These are phyloP conservation scores for Puccinia coronata DNA, from an alignment of 1,284 basidiomycete species.

Conservation along the genomic window DNA sequence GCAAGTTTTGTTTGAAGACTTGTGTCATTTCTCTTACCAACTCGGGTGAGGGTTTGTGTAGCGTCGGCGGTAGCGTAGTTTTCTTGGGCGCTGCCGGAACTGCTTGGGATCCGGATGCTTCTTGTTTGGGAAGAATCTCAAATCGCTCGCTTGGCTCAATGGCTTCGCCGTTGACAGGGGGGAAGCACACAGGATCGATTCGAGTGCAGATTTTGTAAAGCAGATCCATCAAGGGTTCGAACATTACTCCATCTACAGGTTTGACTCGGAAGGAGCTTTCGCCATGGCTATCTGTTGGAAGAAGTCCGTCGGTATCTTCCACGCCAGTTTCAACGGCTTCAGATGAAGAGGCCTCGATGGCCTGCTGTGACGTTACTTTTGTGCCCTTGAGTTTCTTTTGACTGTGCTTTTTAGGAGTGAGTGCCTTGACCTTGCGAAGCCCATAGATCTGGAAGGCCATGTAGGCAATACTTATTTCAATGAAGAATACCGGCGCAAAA, in stretches of 20 bases:
- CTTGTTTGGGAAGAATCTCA: background rate
- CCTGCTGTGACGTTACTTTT: background rate
- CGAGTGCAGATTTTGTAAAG: constrained; percentile 44
- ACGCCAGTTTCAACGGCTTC: background rate
- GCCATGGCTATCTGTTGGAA: background rate
- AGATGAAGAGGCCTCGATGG: background rate
- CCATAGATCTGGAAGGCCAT: constrained; percentile 48
- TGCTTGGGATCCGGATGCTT: background rate
- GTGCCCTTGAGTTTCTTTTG: background rate
- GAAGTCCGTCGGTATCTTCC: background rate
- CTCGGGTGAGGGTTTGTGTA: constrained; percentile 31
- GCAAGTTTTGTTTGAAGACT: constrained; percentile 11
- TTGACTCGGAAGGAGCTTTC: constrained; percentile 6
- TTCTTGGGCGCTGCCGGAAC: background rate
- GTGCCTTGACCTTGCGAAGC: constrained; percentile 29
- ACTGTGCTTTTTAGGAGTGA: constrained; percentile 1
- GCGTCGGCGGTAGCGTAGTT: constrained; percentile 5
- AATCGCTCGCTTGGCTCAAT: background rate
- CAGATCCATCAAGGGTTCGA: constrained; percentile 27
- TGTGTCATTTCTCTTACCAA: constrained; percentile 31
- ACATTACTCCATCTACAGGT: background rate
- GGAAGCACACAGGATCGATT: constrained; percentile 43
- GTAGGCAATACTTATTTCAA: constrained; percentile 46
- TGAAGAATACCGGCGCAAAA: constrained; percentile 46
- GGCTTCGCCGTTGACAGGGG: background rate